These are phyloP conservation scores for Penicillium sp. DNA, from an alignment of 2,329 filamentous ascomycete genomes.

Conservation along the genomic window DNA sequence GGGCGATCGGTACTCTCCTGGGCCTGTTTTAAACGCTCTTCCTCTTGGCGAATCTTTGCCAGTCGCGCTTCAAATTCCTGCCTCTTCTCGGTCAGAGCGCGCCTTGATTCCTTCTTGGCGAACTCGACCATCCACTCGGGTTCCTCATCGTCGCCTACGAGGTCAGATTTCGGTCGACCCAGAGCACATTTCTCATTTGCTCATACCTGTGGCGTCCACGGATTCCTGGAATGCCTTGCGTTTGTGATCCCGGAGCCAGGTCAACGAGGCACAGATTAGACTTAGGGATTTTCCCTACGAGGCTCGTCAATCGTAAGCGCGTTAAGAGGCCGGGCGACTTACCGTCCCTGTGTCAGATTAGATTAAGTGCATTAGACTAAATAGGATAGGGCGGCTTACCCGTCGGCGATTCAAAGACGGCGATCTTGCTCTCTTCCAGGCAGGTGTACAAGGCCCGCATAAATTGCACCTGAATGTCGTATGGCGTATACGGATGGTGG, in stretches of 20 bases:
- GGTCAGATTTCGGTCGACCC: neutral
- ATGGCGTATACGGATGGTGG: conserved; percentile 84
- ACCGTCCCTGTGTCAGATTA: conserved; percentile 42
- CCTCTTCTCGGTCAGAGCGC: conserved; percentile 66
- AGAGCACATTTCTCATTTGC: neutral
- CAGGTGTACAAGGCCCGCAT: conserved; percentile 82
- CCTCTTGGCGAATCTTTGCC: conserved; percentile 61
- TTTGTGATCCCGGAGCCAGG: conserved; percentile 87
- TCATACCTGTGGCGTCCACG: conserved; percentile 49
- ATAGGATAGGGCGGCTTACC: conserved; percentile 51
- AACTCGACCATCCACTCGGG: conserved; percentile 84
- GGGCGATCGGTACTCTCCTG: conserved; percentile 50
- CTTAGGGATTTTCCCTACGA: conserved; percentile 82
- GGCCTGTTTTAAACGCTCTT: conserved; percentile 61
- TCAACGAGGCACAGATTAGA: conserved; percentile 83
- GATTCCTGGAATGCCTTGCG: conserved; percentile 59
- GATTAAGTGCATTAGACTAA: conserved; percentile 12
- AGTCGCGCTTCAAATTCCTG: conserved; percentile 75
- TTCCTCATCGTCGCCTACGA: conserved; percentile 65
- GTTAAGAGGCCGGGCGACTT: conserved; percentile 17
- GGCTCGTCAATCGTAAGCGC: neutral
- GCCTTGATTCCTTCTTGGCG: conserved; percentile 67
- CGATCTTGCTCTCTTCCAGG: conserved; percentile 76
- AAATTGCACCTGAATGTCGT: conserved; percentile 83
- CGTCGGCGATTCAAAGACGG: conserved; percentile 91